These are phyloP conservation scores for Larix sibirica DNA, from an alignment of 83 land plant genomes.

Conservation along the genomic window DNA sequence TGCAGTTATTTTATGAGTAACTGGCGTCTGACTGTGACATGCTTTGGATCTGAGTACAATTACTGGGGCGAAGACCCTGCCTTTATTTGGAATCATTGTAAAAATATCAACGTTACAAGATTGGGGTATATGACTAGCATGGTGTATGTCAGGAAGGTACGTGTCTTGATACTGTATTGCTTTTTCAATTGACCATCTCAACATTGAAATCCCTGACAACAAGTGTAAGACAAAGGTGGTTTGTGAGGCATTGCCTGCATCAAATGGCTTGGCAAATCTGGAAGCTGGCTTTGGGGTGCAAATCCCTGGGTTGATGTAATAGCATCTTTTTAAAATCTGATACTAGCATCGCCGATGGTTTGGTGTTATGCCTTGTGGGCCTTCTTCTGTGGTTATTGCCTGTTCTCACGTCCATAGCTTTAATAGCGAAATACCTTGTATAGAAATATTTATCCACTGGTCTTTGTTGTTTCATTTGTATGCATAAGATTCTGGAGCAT, in stretches of 20 bases:
- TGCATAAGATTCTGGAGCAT: not conserved
- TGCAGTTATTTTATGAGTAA: not conserved
- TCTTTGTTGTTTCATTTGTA: not conserved
- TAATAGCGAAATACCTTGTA: not conserved
- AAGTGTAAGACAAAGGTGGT: too few relatives aligned
- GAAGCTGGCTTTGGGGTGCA: too few relatives aligned
- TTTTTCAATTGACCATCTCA: not conserved
- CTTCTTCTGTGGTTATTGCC: too few relatives aligned
- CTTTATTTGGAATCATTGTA: not conserved
- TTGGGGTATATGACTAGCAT: not conserved
- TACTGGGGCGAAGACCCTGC: not conserved
- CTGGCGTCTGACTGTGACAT: not conserved
- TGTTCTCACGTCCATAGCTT: constrained; percentile 3
- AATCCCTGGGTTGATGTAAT: too few relatives aligned
- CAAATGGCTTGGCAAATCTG: too few relatives aligned
- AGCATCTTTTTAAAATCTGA: too few relatives aligned
- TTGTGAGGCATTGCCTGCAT: too few relatives aligned
- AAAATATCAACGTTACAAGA: not conserved
- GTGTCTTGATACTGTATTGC: not conserved
- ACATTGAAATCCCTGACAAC: not conserved
- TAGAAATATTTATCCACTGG: constrained; percentile 1
- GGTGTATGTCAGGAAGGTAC: not conserved
- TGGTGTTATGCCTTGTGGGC: too few relatives aligned
- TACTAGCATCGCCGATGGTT: too few relatives aligned
- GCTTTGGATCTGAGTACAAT: not conserved